These are phyloP conservation scores for Mycena sp. DNA, from an alignment of 1,284 basidiomycete genomes.

Conservation along the genomic window DNA sequence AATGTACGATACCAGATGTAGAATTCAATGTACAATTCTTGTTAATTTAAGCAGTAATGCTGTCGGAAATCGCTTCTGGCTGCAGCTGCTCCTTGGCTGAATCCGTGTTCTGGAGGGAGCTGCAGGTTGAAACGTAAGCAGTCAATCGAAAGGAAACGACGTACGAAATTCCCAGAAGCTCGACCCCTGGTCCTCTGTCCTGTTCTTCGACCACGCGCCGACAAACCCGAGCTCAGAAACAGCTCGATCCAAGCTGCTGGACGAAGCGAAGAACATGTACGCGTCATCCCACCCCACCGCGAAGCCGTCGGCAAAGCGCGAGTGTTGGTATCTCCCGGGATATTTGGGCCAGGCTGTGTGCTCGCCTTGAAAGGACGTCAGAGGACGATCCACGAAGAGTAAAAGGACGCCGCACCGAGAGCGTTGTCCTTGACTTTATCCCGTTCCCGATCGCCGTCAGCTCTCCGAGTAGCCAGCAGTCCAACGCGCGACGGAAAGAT, in stretches of 20 bases:
- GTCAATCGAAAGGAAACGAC: slow-evolving; percentile 27
- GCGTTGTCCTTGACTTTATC: slow-evolving; percentile 42
- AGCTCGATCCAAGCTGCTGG: slow-evolving; percentile 29
- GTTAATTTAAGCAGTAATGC: slow-evolving; percentile 21
- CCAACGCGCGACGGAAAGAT: slow-evolving; percentile 62
- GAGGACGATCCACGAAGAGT: slow-evolving; percentile 10
- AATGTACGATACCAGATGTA: not conserved
- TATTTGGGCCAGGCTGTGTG: slow-evolving; percentile 66
- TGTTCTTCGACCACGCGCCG: slow-evolving; percentile 63
- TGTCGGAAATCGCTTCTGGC: slow-evolving; percentile 45
- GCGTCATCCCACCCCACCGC: slow-evolving; percentile 78
- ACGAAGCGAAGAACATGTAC: slow-evolving; percentile 57
- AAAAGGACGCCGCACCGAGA: slow-evolving; percentile 46
- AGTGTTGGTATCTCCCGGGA: slow-evolving; percentile 67
- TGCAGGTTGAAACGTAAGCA: not conserved
- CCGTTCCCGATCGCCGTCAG: slow-evolving; percentile 36
- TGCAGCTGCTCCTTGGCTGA: slow-evolving; percentile 53
- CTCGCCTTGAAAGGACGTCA: slow-evolving; percentile 45
- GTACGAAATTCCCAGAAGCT: slow-evolving; percentile 72
- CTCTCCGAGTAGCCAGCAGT: not conserved
- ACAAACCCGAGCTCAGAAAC: slow-evolving; percentile 70
- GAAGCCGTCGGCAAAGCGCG: slow-evolving; percentile 75
- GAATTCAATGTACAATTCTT: not conserved
- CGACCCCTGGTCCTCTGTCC: slow-evolving; percentile 55
- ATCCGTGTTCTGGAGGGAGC: slow-evolving; percentile 55